Conservation (phyloP, 768 basidiomycete genomes). For the Mycena latifolia region DNA sequence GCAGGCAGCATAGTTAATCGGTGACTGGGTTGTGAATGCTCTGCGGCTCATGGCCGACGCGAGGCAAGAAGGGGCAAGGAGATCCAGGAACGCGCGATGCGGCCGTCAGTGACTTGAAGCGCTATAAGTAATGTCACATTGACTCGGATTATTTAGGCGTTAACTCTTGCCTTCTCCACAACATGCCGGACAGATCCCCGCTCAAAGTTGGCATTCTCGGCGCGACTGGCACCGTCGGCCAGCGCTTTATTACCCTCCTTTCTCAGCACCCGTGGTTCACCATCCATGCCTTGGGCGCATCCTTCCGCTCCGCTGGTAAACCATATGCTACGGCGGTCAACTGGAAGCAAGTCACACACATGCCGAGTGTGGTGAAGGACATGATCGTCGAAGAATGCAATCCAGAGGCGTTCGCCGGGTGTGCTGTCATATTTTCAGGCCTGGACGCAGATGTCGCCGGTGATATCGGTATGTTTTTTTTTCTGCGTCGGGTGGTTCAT, state of each 20-base stretch:
- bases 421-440: constrained; percentile 94
- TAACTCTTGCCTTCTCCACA: too few species aligned
- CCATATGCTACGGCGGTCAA: constrained; percentile 76
- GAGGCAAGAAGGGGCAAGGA: too few species aligned
- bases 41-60: too few species aligned
- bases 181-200: constrained; percentile 25
- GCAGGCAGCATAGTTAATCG: too few species aligned
- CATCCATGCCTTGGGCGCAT: constrained; percentile 90
- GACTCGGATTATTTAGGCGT: too few species aligned
- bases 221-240: constrained; percentile 95
- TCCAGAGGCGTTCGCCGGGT: constrained; percentile 82
- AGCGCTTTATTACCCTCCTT: constrained; percentile 93
- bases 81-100: too few species aligned
- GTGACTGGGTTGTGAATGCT: too few species aligned
- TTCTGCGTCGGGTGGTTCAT: not conserved
- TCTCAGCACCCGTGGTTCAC: constrained; percentile 91
- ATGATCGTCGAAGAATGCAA: constrained; percentile 83
- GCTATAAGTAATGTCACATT: too few species aligned
- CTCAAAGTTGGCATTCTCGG: constrained; percentile 81
- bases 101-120: too few species aligned
- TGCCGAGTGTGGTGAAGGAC: constrained; percentile 73
- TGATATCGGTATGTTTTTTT: constrained; percentile 79
- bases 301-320: constrained; percentile 88
- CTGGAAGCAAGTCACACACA: constrained; percentile 90
- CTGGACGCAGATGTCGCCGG: constrained; percentile 95